Evolutionary conservation across 1,284 basidiomycete species (phyloP), one percentile per base, ranked within the genome.

Genomic region (Caloboletus inedulis): DNA sequence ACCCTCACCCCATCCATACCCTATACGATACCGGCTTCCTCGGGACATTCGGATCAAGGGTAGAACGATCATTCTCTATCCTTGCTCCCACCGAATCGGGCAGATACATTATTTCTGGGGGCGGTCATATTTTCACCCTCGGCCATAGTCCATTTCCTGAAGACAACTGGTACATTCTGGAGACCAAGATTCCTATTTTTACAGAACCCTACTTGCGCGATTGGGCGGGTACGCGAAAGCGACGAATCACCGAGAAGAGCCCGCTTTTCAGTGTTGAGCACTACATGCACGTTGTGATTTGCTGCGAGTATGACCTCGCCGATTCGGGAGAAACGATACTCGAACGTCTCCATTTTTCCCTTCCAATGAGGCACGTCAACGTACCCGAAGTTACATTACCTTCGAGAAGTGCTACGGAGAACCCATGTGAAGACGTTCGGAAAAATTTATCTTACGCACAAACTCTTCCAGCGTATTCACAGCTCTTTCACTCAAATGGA

Each of bases 401-500:
- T 23, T 31, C 63, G 73, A 50, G 45, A 34, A 16, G 43, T 46
- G 18, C 12, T 30, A 45, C 37, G 43, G 56, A 31, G 36, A 55
- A 37, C 42, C 51, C 51, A 40, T 18, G 27, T 10, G 59, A 47
- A 52, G 62, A 62, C 39, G 30, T 36, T n/a, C 49, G 30, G 31
- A 59, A 51, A 37, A 63, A 54, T 56, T 49, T 55, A 49, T 70
- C 69, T 16, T 72, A 71, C 54, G 60, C 73, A 7, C 70, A 71
- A 12, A 69, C 65, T 27, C 78, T 90, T 14, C 89, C 89, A 3
- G 77, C 84, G 4, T 91, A 91, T 63, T 87, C 85, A 2, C 85
- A 89, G 54, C 74, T 91, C 18, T 91, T 83, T 68, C 72, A 90
- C 61, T 62, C 74, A 21, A 86, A 88, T 59, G 89, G 89, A 18